Evolutionary conservation across 805 yeast genomes (phyloP).

Genomic region (Clavispora santaluciae): DNA sequence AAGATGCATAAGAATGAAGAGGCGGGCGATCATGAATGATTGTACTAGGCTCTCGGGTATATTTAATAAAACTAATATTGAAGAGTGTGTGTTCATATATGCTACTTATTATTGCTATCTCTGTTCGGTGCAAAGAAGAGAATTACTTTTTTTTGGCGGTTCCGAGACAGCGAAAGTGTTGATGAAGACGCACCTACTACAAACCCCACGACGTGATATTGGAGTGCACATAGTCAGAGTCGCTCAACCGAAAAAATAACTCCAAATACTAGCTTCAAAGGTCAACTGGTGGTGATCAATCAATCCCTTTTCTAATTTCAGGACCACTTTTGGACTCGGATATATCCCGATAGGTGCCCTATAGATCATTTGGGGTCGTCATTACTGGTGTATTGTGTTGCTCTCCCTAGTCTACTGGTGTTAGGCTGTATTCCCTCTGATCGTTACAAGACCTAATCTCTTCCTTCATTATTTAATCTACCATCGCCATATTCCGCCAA

Average conservation of each 20-base stretch:
- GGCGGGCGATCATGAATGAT: background rate
- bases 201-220: background rate
- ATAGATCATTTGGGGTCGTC: background rate
- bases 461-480: background rate
- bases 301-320: background rate
- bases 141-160: background rate
- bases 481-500: background rate
- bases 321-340: background rate
- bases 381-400: background rate
- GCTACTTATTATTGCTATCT: too few species aligned
- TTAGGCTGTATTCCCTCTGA: background rate
- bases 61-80: background rate
- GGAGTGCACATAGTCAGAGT: background rate
- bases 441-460: background rate
- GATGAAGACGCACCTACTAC: background rate
- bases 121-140: too few species aligned
- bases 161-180: background rate
- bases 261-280: background rate
- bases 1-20: background rate
- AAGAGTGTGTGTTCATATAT: too few species aligned
- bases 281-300: background rate
- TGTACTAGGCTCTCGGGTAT: background rate
- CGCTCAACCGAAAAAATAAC: constrained; percentile 1
- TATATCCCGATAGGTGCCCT: background rate
- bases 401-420: background rate